Evolutionary conservation across 805 yeast species (phyloP).

Genomic region (Kuraishia cidri): DNA sequence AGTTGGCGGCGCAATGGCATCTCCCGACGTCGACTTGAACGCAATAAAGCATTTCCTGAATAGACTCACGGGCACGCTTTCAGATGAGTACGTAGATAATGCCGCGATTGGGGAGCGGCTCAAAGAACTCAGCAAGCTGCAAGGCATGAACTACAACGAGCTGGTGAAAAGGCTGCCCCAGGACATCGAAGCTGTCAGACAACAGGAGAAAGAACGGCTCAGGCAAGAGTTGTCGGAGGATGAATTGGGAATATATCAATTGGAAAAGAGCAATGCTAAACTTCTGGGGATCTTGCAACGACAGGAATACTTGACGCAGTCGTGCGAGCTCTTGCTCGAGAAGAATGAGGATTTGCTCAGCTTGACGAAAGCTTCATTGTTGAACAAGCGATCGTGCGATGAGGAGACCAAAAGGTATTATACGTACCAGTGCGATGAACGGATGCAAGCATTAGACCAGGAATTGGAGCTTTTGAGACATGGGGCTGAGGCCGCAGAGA

Average conservation of each 20-base stretch:
- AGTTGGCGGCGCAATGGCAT: no score
- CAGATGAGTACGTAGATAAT: no score
- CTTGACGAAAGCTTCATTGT: slow-evolving; percentile 6
- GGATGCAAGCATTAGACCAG: no score
- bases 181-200: not conserved
- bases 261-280: slow-evolving; percentile 16
- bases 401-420: no score
- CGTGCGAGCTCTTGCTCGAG: slow-evolving; percentile 15
- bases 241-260: slow-evolving; percentile 8
- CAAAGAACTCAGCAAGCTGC: slow-evolving; percentile 4
- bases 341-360: slow-evolving; percentile 18
- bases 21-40: no score
- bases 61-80: no score
- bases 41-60: no score
- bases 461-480: no score
- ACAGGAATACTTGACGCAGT: slow-evolving; percentile 18
- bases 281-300: slow-evolving; percentile 20
- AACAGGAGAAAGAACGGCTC: not conserved
- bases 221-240: not conserved
- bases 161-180: not conserved
- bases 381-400: not conserved
- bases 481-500: no score
- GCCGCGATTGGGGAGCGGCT: slow-evolving; percentile 7
- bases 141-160: not conserved
- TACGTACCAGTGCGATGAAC: no score